Conservation (phyloP, 176 grass and related monocot genomes). For the Carex myosuroides region DNA sequence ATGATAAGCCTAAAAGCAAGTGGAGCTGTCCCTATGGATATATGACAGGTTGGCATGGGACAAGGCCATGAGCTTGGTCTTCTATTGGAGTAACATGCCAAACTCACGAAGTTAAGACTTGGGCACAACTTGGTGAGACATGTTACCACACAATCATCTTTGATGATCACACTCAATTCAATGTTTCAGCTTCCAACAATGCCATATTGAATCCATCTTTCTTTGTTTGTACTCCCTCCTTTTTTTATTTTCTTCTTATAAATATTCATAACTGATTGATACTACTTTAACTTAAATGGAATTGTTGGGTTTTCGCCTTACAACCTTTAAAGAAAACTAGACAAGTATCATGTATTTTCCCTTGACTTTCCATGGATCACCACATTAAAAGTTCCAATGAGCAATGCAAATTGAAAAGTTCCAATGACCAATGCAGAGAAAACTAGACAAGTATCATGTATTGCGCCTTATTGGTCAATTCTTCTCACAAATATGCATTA, state of each 20-base stretch:
- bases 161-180: not conserved
- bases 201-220: not conserved
- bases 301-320: not conserved
- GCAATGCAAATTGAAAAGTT: not conserved
- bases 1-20: not conserved
- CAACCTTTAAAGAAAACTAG: not conserved
- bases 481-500: not conserved
- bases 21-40: not conserved
- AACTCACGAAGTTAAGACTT: not conserved
- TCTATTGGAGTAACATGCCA: not conserved
- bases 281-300: not conserved
- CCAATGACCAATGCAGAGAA: not conserved
- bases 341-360: not conserved
- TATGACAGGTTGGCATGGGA: slow-evolving; percentile 2
- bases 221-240: not conserved
- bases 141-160: not conserved
- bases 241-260: not conserved
- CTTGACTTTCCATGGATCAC: not conserved
- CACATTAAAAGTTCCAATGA: not conserved
- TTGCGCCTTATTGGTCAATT: not conserved
- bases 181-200: not conserved
- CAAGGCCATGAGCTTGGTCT: slow-evolving; percentile 21
- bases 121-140: not conserved
- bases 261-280: not conserved
- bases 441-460: too few species aligned